Base-by-base conservation (phyloP, 176 grass and related monocot species). In the Urochloa ruziziensis region DNA sequence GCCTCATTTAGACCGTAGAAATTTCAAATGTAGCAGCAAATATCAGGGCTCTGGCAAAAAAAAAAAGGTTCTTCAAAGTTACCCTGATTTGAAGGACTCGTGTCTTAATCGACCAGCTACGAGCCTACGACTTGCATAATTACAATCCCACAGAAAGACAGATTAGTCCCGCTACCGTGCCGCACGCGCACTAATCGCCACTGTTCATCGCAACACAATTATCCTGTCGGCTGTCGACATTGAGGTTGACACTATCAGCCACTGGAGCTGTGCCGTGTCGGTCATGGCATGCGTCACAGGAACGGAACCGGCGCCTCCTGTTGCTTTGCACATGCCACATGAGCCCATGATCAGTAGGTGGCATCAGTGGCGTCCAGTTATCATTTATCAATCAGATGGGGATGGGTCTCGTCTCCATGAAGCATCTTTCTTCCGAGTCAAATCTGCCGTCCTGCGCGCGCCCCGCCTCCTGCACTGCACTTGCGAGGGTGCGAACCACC, bases 391-490 rank as follows among this genome's bases (percentile, higher is more conserved):
- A 44, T 58, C 62, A 21, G 21, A 58, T 66, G 25, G 63, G 29
- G 25, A 6, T 60, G 25, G 13, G 36, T 57, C 23, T 57, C 48
- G 32, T 54, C 32, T 15, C 46, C 77, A 34, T 56, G 84, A 63
- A 63, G 49, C 82, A 77, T 78, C 25, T 67, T 67, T 72, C 32
- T 56, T 37, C 40, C 46, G 14, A 68, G 75, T 80, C 87, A 75
- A 85, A 80, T 27, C 63, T 49, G 67, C 3, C 53, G 40, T 77
- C 1, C 62, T 9, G 62, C 67, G 36, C 5, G 19, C 12, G 11
- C 34, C 6, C 1, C 14, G 10, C 34, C 30, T n/a, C 9, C 13
- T 7, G 64, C 34, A 14, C 34, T 44, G n/a, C n/a, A n/a, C n/a
- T n/a, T n/a, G 39, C 39, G 39, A 40, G 39, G 6, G 3, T 48